phyloP scores from a whole-genome alignment of 345 rosid genomes.

The Noccaea bulbosa region DNA sequence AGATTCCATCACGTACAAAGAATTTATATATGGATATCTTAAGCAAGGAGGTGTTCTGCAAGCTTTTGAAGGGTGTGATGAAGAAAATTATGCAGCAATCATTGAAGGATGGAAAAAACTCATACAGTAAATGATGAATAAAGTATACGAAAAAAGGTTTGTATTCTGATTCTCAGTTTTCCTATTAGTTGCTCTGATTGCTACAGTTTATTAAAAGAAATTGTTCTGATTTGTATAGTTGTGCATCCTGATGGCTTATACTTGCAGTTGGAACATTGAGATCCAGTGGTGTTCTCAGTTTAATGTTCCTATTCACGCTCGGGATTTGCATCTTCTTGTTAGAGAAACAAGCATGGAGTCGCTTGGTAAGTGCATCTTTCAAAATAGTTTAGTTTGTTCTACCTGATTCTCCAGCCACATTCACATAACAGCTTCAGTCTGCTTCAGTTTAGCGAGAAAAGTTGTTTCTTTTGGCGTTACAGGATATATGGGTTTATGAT shows the following conservation, averaged over 20 bases:
- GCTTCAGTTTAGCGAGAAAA: background rate
- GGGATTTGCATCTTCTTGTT: slow-evolving; percentile 5
- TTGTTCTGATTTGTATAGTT: slow-evolving; percentile 7
- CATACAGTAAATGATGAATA: slow-evolving; percentile 31
- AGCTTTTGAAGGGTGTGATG: slow-evolving; percentile 62
- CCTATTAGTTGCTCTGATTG: slow-evolving; percentile 17
- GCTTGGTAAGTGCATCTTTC: slow-evolving; percentile 15
- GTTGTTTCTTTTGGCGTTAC: background rate
- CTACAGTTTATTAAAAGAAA: slow-evolving; percentile 1
- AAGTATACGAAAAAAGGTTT: slow-evolving; percentile 19
- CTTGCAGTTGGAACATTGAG: slow-evolving; percentile 20
- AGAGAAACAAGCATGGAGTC: background rate
- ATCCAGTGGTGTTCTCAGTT: slow-evolving; percentile 11
- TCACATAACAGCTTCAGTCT: background rate
- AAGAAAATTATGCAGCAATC: slow-evolving; percentile 69
- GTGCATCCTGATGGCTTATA: slow-evolving; percentile 1
- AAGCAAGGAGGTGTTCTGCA: slow-evolving; percentile 62
- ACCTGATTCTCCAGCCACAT: slow-evolving; percentile 1
- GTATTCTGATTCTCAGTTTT: background rate
- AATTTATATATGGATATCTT: slow-evolving; percentile 57
- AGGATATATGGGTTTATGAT: slow-evolving; percentile 6
- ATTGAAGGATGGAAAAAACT: slow-evolving; percentile 54
- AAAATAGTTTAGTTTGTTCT: slow-evolving; percentile 7
- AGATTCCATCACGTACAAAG: slow-evolving; percentile 69
- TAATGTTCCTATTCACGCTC: slow-evolving; percentile 5